Evolutionary conservation across 148 eudicot species (phyloP).

Genomic region (Persicaria maculosa): DNA sequence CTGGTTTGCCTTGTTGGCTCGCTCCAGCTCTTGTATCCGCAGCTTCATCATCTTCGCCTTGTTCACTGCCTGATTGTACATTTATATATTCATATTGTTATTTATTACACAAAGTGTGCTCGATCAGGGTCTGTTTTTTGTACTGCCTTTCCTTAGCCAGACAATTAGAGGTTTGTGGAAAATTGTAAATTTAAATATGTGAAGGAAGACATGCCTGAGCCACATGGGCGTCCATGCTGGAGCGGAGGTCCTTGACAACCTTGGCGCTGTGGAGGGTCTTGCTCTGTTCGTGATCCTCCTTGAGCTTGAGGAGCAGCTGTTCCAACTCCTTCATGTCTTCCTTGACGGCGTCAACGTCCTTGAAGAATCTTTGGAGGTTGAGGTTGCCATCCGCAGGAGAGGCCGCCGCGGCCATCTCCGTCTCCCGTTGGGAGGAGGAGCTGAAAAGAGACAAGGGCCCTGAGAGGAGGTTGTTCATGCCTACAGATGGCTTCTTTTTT

Average conservation of each 20-base stretch:
- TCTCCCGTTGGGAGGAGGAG: conserved; percentile 7
- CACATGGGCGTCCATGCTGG: conserved; percentile 68
- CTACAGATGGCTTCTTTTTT: too few species aligned
- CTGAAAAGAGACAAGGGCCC: conserved; percentile 33
- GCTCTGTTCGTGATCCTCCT: conserved; percentile 48
- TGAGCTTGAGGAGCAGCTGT: conserved; percentile 31
- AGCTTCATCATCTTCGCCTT: background rate
- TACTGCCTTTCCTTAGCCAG: too few species aligned
- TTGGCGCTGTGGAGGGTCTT: conserved; percentile 61
- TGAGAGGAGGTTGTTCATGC: conserved; percentile 42
- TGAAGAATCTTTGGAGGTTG: conserved; percentile 70
- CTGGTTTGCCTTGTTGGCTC: conserved; percentile 64
- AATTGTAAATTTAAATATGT: background rate
- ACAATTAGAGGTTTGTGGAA: too few species aligned
- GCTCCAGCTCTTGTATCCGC: conserved; percentile 40
- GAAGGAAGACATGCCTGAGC: conserved; percentile 26
- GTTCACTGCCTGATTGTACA: too few species aligned
- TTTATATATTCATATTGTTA: too few species aligned
- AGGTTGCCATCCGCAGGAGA: conserved; percentile 19
- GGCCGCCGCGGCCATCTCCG: conserved; percentile 17
- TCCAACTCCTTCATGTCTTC: conserved; percentile 55
- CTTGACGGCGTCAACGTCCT: conserved; percentile 62
- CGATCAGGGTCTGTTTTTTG: too few species aligned
- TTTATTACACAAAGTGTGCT: too few species aligned
- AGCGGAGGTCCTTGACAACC: conserved; percentile 43